Base-by-base conservation (phyloP, 2,329 filamentous ascomycete species). In the Hortaea werneckii region DNA sequence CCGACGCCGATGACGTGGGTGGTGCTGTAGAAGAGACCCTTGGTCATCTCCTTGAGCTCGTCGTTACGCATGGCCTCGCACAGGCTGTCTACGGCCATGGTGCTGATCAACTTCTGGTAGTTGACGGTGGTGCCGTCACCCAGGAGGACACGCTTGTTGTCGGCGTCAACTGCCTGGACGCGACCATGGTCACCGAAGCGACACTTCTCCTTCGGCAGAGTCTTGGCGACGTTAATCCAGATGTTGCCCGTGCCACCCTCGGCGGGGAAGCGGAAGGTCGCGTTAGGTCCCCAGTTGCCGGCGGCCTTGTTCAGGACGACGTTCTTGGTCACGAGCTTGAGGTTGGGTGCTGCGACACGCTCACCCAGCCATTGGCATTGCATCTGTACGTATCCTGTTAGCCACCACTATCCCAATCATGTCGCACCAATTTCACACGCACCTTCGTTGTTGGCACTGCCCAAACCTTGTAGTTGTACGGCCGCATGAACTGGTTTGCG, bases 381-480 rank as follows among this genome's bases (percentile, higher is more conserved):
- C 92, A 98, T 98, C 89, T 95, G 56, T 10, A 45, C 20, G 10
- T 34, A 37, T 51, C 60, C 53, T 40, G 35, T 45, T 26, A n/a
- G 44, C 42, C 41, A 46, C n/a, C 35, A n/a, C 7, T 35, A n/a
- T n/a, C n/a, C 13, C 7, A 29, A 40, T 26, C 45, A 43, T 29
- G 30, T 34, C 7, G 30, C 30, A n/a, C 7, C 30, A 7, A 34
- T n/a, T 34, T n/a, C 7, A 11, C 29, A 53, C 76, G 61, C 77
- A 94, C 87, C 82, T 94, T 94, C 58, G 85, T 95, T 46, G 90
- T 95, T 49, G 92, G 92, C 60, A 96, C 90, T 52, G 92, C 92
- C 92, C 92, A 98, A 66, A 98, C 92, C 76, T 98, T 98, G 82
- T 83, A 98, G 80, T 98, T 98, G 79, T 98, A 98, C 45, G 92